Conservation (phyloP, 2,329 filamentous ascomycete genomes). For the Orbilia oligospora region DNA sequence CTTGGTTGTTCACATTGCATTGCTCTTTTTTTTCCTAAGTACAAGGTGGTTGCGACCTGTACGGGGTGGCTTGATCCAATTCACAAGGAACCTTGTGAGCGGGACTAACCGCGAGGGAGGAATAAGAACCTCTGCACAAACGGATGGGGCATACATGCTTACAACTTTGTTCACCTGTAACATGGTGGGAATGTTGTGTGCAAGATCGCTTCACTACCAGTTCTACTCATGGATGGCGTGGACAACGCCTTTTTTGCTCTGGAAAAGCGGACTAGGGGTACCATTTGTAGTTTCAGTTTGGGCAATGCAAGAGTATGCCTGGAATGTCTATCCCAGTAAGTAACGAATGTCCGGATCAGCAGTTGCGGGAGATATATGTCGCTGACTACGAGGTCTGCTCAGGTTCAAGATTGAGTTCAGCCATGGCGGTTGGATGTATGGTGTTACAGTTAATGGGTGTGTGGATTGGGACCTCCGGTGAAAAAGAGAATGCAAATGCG, state of each 20-base stretch:
- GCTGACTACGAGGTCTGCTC: neutral
- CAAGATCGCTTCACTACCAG: slow-evolving; percentile 91
- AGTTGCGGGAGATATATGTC: neutral
- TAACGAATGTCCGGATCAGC: neutral
- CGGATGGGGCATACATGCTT: slow-evolving; percentile 79
- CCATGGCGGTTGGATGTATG: slow-evolving; percentile 79
- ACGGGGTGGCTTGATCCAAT: slow-evolving; percentile 72
- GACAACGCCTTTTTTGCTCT: slow-evolving; percentile 88
- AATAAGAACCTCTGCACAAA: slow-evolving; percentile 67
- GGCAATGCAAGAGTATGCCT: slow-evolving; percentile 88
- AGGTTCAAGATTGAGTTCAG: slow-evolving; percentile 74
- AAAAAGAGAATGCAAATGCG: no score
- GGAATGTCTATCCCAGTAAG: slow-evolving; percentile 90
- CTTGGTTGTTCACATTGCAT: slow-evolving; percentile 75
- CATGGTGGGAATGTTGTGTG: slow-evolving; percentile 84
- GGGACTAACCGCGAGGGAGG: slow-evolving; percentile 67
- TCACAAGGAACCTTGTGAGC: slow-evolving; percentile 70
- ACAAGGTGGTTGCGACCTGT: slow-evolving; percentile 81
- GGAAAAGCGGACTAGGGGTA: slow-evolving; percentile 80
- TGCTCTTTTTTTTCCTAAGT: slow-evolving; percentile 77
- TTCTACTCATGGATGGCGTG: slow-evolving; percentile 94
- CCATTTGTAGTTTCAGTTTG: slow-evolving; percentile 78
- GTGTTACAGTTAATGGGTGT: slow-evolving; percentile 76
- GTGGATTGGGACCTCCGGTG: slow-evolving; percentile 73
- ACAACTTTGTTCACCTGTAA: slow-evolving; percentile 83